A percentile compares a stretch with the other conserved stretches of the same genome.
Evolutionary conservation across 345 rosid genomes (phyloP).

Genomic region (Odontarrhena argentea): DNA sequence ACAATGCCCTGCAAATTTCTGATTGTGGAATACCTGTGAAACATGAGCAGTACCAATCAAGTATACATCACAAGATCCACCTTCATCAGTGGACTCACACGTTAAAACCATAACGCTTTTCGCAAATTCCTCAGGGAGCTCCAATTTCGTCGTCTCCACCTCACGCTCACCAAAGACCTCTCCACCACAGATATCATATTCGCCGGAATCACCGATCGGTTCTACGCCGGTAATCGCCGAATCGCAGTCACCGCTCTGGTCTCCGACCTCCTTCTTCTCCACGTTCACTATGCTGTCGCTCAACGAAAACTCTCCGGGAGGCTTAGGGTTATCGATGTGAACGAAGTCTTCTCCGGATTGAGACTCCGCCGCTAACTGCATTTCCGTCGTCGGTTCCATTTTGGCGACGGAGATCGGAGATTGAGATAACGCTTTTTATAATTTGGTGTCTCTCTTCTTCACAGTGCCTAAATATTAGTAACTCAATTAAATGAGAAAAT

Average conservation of each 20-base stretch:
- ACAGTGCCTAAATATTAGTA: not conserved
- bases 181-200: slow-evolving; percentile 17
- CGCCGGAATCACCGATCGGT: slow-evolving; percentile 26
- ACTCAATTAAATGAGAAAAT: not conserved
- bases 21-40: slow-evolving; percentile 56
- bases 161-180: slow-evolving; percentile 7
- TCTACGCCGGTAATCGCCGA: slow-evolving; percentile 30
- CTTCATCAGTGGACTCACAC: slow-evolving; percentile 67
- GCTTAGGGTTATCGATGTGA: slow-evolving; percentile 59
- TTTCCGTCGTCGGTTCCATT: slow-evolving; percentile 50
- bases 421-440: too few relatives aligned
- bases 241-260: slow-evolving; percentile 18
- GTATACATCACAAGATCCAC: slow-evolving; percentile 79
- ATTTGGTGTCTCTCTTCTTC: too few relatives aligned
- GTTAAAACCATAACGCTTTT: slow-evolving; percentile 61
- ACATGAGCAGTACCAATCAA: slow-evolving; percentile 92
- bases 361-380: slow-evolving; percentile 38
- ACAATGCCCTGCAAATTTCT: not conserved
- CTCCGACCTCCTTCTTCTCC: slow-evolving; percentile 30
- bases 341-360: slow-evolving; percentile 53
- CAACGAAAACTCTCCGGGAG: slow-evolving; percentile 40
- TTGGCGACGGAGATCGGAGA: not conserved
- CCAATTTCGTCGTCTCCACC: slow-evolving; percentile 42
- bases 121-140: slow-evolving; percentile 67
- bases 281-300: slow-evolving; percentile 67